These are phyloP conservation scores for Lyophyllum semitale DNA, from an alignment of 768 basidiomycete species.

Conservation along the genomic window DNA sequence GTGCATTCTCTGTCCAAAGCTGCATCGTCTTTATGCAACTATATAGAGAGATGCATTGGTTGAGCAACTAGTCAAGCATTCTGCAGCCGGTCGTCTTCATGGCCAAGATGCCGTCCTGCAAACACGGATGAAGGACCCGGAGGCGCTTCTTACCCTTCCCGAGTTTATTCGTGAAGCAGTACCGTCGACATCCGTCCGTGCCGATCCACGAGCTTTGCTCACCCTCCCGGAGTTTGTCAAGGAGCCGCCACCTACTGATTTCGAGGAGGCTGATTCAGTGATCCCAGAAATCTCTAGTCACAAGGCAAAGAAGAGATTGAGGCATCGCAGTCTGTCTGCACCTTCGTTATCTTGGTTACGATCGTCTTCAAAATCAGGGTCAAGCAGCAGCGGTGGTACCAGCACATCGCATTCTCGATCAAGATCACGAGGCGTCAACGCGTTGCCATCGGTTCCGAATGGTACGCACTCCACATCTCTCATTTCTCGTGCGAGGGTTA, in stretches of 20 bases:
- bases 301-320: conserved; percentile 34
- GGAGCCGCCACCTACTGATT: conserved; percentile 41
- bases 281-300: conserved; percentile 11
- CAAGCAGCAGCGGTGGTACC: conserved; percentile 5
- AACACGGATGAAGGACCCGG: conserved; percentile 45
- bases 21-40: conserved; percentile 10
- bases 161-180: conserved; percentile 65
- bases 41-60: conserved; percentile 74
- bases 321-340: conserved; percentile 59
- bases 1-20: not conserved
- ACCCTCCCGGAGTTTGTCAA: conserved; percentile 63
- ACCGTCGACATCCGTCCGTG: conserved; percentile 32
- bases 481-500: not conserved
- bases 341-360: conserved; percentile 62
- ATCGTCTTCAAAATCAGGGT: conserved; percentile 28
- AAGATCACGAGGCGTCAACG: conserved; percentile 16
- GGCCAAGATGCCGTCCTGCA: conserved; percentile 75
- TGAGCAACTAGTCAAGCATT: conserved; percentile 70
- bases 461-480: conserved; percentile 13
- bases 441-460: conserved; percentile 14
- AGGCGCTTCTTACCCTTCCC: conserved; percentile 55
- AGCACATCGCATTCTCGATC: conserved; percentile 18
- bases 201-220: conserved; percentile 50
- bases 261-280: conserved; percentile 15
- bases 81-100: conserved; percentile 71